Base-by-base conservation (phyloP, 163 green algal genomes). In the Chlamydomonas reinhardtii region DNA sequence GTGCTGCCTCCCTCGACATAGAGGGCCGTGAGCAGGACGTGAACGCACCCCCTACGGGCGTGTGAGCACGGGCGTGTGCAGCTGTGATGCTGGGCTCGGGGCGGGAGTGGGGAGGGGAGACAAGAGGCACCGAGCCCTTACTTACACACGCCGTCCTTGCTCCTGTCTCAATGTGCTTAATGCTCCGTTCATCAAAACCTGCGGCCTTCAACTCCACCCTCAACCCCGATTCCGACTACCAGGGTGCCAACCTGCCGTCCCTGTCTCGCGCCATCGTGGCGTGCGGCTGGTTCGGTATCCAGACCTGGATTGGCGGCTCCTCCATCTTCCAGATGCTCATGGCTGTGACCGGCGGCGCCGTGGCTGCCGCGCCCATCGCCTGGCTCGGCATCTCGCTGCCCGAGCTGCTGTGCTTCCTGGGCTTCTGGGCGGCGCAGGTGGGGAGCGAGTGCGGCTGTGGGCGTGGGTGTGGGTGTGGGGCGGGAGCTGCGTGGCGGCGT, bases 281-380 rank as follows among this genome's bases (percentile, higher is more conserved):
- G 4, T 95, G 92, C 83, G 95, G 92, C 35, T 97, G 95, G 95
- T 97, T 96, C 84, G 94, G 95, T 24, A 96, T 97, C 71, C 93
- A 97, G 78, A 95, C 93, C 11, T 95, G 91, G 90, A 89, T 97
- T 25, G 93, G 93, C 19, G 74, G 73, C 64, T 84, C 82, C 75
- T 87, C 84, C 69, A 92, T 97, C 16, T 87, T 92, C 82, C 83
- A 93, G 74, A 91, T 94, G 88, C 66, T 92, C 39, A 54, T 73
- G 68, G 82, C 87, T 4, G 65, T 93, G 3, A 80, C 74, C 16
- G 78, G 64, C 24, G 88, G 88, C 32, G 74, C 71, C 27, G 11
- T 90, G 31, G 64, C 76, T 48, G 86, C 69, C 19, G 56, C 69
- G 0, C 32, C 83, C 9, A 64, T 94, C 6, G 54, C 87, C 1